Evolutionary conservation across 108 stramenopile species (phyloP).

Genomic region (Mayamaea pseudoterrestris): DNA sequence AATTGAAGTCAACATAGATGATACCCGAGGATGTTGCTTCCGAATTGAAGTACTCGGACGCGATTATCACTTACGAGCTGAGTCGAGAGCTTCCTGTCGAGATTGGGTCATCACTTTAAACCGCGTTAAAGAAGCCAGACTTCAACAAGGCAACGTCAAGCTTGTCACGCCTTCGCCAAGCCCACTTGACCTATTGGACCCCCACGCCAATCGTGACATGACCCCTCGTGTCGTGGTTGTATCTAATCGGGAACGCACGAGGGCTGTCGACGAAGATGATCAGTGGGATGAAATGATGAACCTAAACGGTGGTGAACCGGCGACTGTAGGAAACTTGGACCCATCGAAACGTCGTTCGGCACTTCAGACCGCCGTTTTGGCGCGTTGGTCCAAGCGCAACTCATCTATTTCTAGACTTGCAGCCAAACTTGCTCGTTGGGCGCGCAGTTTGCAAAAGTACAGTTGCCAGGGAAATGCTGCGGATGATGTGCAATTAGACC

Average conservation of each 20-base stretch:
- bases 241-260: constrained; percentile 37
- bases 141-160: constrained; percentile 67
- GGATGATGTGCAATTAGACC: constrained; percentile 6
- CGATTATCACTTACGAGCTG: constrained; percentile 65
- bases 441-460: constrained; percentile 21
- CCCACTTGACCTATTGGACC: constrained; percentile 24
- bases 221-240: constrained; percentile 37
- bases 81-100: constrained; percentile 50
- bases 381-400: constrained; percentile 41
- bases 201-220: constrained; percentile 4
- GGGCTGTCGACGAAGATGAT: constrained; percentile 29
- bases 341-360: constrained; percentile 1
- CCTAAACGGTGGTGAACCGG: not conserved
- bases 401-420: constrained; percentile 18
- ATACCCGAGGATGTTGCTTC: constrained; percentile 52
- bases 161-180: constrained; percentile 23
- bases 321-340: not conserved
- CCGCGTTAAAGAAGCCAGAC: constrained; percentile 68
- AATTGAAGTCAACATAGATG: constrained; percentile 49
- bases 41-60: constrained; percentile 67
- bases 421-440: constrained; percentile 31
- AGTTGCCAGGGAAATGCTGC: constrained; percentile 12
- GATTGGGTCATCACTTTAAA: constrained; percentile 85
- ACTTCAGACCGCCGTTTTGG: constrained; percentile 15
- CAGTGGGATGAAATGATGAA: constrained; percentile 14